phyloP scores from a whole-genome alignment of 140 eudicot species.

The Oenanthe javanica region DNA sequence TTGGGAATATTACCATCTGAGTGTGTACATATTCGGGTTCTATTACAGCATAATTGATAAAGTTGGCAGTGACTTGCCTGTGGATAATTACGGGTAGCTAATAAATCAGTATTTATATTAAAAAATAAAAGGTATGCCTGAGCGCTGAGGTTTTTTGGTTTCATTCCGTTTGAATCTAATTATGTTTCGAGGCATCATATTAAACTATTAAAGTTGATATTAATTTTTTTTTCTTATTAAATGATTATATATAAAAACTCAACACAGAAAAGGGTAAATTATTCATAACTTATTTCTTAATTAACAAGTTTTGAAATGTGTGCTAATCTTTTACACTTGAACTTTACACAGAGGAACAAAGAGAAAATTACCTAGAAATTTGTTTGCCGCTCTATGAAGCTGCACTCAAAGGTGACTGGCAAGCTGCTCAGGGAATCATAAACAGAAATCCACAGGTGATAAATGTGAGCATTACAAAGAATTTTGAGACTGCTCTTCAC shows the following conservation, averaged over 20 bases:
- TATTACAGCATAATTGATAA: too few relatives aligned
- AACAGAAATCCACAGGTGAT: too few relatives aligned
- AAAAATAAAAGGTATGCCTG: not conserved
- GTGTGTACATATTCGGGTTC: not conserved
- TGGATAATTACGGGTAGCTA: not conserved
- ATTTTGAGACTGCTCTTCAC: too few relatives aligned
- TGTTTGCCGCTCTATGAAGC: slow-evolving; percentile 25
- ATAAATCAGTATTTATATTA: not conserved
- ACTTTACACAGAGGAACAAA: not conserved
- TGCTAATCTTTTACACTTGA: not conserved
- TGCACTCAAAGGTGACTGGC: slow-evolving; percentile 28
- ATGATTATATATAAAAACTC: too few relatives aligned
- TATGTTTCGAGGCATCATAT: not conserved
- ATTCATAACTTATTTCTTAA: too few relatives aligned
- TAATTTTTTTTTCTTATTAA: not conserved
- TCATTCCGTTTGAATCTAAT: not conserved
- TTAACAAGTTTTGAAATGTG: not conserved
- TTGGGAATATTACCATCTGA: not conserved
- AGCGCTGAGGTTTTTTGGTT: not conserved
- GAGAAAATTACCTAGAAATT: not conserved
- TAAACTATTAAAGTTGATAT: not conserved
- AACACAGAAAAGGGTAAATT: too few relatives aligned
- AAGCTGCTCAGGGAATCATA: slow-evolving; percentile 16
- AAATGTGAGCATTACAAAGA: too few relatives aligned
- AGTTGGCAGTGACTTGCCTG: not conserved